Percentiles rank a stretch among this genome's conserved stretches.
These are phyloP conservation scores for Fusarium hostae DNA, from an alignment of 2,329 filamentous ascomycete genomes.

Conservation along the genomic window DNA sequence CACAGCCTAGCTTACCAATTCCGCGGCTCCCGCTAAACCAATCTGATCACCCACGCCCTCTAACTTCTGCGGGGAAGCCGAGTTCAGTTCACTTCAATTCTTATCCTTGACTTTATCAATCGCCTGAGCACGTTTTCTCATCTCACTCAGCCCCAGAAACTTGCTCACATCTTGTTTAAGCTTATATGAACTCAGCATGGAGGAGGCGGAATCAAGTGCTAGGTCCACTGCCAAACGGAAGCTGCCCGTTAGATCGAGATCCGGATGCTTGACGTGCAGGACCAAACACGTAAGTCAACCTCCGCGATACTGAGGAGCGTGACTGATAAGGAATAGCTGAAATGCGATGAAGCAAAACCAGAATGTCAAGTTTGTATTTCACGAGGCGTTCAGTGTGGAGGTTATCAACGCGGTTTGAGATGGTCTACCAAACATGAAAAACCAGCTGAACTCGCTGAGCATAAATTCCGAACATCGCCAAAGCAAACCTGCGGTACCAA, in stretches of 20 bases:
- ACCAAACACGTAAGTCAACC: slow-evolving; percentile 26
- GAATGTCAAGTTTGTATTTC: slow-evolving; percentile 36
- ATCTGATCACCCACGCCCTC: background rate
- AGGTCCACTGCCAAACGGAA: slow-evolving; percentile 8
- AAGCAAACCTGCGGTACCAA: background rate
- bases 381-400: slow-evolving; percentile 38
- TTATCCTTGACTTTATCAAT: slow-evolving; percentile 3
- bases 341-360: slow-evolving; percentile 44
- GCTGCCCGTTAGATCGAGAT: slow-evolving; percentile 24
- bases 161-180: background rate
- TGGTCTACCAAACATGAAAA: slow-evolving; percentile 42
- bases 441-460: slow-evolving; percentile 13
- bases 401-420: slow-evolving; percentile 35
- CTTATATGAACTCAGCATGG: background rate
- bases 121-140: slow-evolving; percentile 6
- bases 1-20: background rate
- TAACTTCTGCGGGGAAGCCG: slow-evolving; percentile 32
- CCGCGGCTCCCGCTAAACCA: slow-evolving; percentile 18
- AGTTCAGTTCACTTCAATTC: background rate
- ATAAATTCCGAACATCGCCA: slow-evolving; percentile 9
- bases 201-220: background rate
- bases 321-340: slow-evolving; percentile 30
- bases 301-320: too few species aligned
- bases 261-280: slow-evolving; percentile 31
- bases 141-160: background rate